Conservation (phyloP, 805 yeast species). For the Teunomyces atbi region DNA sequence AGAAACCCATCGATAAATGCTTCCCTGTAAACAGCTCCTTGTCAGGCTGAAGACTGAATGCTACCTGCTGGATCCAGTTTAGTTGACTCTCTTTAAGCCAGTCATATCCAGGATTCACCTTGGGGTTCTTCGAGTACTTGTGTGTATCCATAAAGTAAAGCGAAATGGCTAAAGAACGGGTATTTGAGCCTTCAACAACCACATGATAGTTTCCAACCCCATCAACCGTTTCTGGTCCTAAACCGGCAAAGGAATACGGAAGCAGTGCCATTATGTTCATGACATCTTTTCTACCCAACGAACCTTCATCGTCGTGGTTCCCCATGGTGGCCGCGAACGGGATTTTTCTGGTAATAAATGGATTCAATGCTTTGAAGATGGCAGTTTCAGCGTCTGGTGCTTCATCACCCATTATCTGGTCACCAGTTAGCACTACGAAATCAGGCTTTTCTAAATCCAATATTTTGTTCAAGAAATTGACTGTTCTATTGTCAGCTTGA, state of each 20-base stretch:
- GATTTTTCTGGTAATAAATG: constrained; percentile 62
- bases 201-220: constrained; percentile 86
- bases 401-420: constrained; percentile 79
- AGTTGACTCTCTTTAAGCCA: constrained; percentile 75
- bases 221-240: constrained; percentile 65
- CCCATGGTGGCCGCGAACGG: constrained; percentile 90
- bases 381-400: constrained; percentile 83
- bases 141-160: constrained; percentile 86
- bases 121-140: constrained; percentile 65
- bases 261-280: constrained; percentile 55
- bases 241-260: constrained; percentile 64
- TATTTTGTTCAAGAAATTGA: constrained; percentile 56
- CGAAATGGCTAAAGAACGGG: constrained; percentile 45
- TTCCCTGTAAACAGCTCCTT: constrained; percentile 35
- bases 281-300: constrained; percentile 55
- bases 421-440: constrained; percentile 85
- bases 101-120: constrained; percentile 76
- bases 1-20: constrained; percentile 80
- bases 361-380: constrained; percentile 69
- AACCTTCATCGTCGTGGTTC: constrained; percentile 92
- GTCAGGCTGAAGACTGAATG: constrained; percentile 23
- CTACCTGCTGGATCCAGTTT: constrained; percentile 46
- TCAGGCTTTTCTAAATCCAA: constrained; percentile 80
- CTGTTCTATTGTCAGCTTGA: constrained; percentile 74
- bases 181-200: constrained; percentile 42